Conservation (phyloP, 805 yeast genomes). For the Saturnispora ahearnii region DNA sequence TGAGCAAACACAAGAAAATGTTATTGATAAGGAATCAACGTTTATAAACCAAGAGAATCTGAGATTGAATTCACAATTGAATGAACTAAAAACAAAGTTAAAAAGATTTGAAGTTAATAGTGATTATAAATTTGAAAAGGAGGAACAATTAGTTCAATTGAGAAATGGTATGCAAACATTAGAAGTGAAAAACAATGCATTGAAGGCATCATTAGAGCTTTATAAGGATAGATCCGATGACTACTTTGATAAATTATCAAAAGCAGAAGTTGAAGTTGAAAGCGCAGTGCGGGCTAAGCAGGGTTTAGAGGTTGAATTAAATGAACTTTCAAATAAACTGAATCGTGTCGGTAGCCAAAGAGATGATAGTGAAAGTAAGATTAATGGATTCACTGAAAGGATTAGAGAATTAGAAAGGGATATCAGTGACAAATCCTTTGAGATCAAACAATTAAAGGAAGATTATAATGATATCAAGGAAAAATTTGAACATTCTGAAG, state of each 20-base stretch:
- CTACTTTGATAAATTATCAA: slow-evolving; percentile 62
- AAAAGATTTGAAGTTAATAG: slow-evolving; percentile 23
- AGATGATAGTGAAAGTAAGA: slow-evolving; percentile 41
- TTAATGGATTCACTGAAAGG: slow-evolving; percentile 43
- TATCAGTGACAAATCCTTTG: slow-evolving; percentile 48
- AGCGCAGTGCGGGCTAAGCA: slow-evolving; percentile 57
- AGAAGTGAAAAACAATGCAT: slow-evolving; percentile 45
- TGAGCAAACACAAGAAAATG: slow-evolving; percentile 15
- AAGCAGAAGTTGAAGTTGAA: slow-evolving; percentile 65
- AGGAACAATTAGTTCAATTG: slow-evolving; percentile 34
- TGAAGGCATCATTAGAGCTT: slow-evolving; percentile 45
- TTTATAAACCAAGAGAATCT: slow-evolving; percentile 27
- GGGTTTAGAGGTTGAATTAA: slow-evolving; percentile 41
- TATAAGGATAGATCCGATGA: slow-evolving; percentile 69
- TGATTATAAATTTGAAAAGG: slow-evolving; percentile 24
- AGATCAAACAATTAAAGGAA: slow-evolving; percentile 40
- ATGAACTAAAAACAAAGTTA: slow-evolving; percentile 28
- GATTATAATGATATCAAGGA: slow-evolving; percentile 44
- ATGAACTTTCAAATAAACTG: slow-evolving; percentile 41
- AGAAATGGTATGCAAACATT: slow-evolving; percentile 51
- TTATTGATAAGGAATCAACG: slow-evolving; percentile 21
- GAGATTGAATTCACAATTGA: slow-evolving; percentile 27
- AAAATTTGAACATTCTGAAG: slow-evolving; percentile 36
- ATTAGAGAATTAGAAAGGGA: slow-evolving; percentile 45
- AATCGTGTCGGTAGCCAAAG: slow-evolving; percentile 44